These are phyloP conservation scores for Castanopsis chinensis DNA, from an alignment of 306 rosid species.

Conservation along the genomic window DNA sequence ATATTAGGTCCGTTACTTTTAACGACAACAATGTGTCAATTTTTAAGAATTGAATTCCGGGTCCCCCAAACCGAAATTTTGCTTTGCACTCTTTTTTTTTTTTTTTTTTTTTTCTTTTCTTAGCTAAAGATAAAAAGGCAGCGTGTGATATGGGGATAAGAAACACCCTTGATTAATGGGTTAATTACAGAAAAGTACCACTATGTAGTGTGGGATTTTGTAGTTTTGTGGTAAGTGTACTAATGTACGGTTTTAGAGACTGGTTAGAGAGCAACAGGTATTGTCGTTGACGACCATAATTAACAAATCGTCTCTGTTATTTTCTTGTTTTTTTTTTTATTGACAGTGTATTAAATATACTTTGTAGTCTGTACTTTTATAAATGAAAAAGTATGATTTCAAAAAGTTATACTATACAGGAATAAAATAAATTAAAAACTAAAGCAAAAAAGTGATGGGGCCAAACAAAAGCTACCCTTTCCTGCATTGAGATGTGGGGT, in stretches of 20 bases:
- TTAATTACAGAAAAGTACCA: conserved; percentile 13
- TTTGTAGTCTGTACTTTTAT: too few species aligned
- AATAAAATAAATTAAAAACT: too few species aligned
- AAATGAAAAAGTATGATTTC: too few species aligned
- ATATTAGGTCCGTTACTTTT: conserved; percentile 11
- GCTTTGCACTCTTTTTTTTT: neutral
- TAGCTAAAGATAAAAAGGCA: conserved; percentile 2
- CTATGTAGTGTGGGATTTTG: neutral
- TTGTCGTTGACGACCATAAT: neutral
- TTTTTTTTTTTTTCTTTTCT: neutral
- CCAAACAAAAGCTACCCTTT: too few species aligned
- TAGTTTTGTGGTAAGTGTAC: neutral
- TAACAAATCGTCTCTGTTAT: too few species aligned
- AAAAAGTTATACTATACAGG: too few species aligned
- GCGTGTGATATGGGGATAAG: conserved; percentile 8
- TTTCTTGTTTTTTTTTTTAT: too few species aligned
- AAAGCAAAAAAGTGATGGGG: too few species aligned
- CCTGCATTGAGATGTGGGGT: too few species aligned
- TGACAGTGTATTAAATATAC: too few species aligned
- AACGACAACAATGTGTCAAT: conserved; percentile 8
- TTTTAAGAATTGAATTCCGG: conserved; percentile 3
- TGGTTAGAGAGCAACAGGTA: neutral
- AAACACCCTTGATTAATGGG: neutral
- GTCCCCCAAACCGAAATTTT: conserved; percentile 17
- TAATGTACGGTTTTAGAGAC: neutral